Evolutionary conservation across 495 filamentous ascomycete species (phyloP).

Genomic region (Xylaria bambusicola): DNA sequence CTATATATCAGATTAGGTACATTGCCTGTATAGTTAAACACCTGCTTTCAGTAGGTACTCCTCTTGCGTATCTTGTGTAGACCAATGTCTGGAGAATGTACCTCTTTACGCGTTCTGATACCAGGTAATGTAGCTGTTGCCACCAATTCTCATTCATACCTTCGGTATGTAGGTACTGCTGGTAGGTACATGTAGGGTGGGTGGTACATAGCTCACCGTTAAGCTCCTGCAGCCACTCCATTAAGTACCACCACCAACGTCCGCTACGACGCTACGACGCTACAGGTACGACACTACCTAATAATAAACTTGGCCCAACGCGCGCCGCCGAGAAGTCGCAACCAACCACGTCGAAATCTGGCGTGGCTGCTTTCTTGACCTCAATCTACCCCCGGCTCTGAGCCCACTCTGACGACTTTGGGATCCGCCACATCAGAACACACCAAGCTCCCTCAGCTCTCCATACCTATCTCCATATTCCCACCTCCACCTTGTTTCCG

Average conservation of each 20-base stretch:
- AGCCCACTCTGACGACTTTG: conserved; percentile 6
- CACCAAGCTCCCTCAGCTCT: conserved; percentile 7
- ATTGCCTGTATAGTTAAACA: too few relatives aligned
- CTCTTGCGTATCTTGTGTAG: too few relatives aligned
- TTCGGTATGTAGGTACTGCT: neutral
- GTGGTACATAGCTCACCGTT: neutral
- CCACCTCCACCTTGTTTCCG: too few relatives aligned
- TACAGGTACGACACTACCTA: too few relatives aligned
- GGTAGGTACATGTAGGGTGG: neutral
- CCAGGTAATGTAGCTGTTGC: too few relatives aligned
- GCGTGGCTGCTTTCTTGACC: conserved; percentile 2
- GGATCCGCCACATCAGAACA: conserved; percentile 9
- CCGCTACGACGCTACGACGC: too few relatives aligned
- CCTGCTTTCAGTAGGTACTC: too few relatives aligned
- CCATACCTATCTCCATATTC: conserved; percentile 2
- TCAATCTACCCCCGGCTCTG: neutral
- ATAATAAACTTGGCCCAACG: conserved; percentile 1
- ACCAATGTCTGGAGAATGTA: too few relatives aligned
- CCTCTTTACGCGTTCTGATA: too few relatives aligned
- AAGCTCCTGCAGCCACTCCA: conserved; percentile 6
- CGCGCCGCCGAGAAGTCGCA: too few relatives aligned
- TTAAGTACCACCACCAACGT: neutral
- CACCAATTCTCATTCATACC: too few relatives aligned
- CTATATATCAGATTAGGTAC: too few relatives aligned
- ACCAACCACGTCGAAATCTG: conserved; percentile 11